Evolutionary conservation across 257 asterid genomes (phyloP).

Genomic region (Jasminum sambac): DNA sequence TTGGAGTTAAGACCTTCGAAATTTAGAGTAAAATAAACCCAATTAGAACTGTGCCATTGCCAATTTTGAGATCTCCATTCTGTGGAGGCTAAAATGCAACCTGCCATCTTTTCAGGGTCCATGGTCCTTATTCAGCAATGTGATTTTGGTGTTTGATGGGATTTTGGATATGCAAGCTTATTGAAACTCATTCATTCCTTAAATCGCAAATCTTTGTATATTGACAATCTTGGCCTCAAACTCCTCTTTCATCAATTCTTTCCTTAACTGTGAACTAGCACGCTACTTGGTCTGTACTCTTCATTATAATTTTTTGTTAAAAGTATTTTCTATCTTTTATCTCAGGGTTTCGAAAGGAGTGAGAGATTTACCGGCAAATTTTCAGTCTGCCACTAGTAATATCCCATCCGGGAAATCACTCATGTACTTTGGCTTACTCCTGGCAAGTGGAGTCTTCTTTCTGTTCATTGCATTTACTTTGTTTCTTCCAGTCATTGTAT

Average conservation of each 20-base stretch:
- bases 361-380: slow-evolving; percentile 78
- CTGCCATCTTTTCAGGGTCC: not conserved
- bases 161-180: slow-evolving; percentile 1
- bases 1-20: not conserved
- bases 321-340: slow-evolving; percentile 14
- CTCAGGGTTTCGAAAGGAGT: slow-evolving; percentile 88
- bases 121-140: not conserved
- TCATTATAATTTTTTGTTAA: too few relatives aligned
- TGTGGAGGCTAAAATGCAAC: not conserved
- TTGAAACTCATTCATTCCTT: not conserved
- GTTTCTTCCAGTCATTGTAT: slow-evolving; percentile 86
- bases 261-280: not conserved
- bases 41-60: not conserved
- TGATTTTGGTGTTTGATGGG: not conserved
- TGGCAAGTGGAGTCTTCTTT: slow-evolving; percentile 85
- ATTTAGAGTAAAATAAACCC: not conserved
- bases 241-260: not conserved
- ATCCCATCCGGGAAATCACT: slow-evolving; percentile 94
- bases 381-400: slow-evolving; percentile 93
- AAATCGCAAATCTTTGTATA: not conserved
- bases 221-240: not conserved
- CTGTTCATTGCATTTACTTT: slow-evolving; percentile 80
- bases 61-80: not conserved
- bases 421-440: slow-evolving; percentile 77
- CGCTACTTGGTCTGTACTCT: not conserved